Base-by-base conservation (phyloP, 225 moss, liverwort and hornwort genomes). In the Straminergon stramineum region DNA sequence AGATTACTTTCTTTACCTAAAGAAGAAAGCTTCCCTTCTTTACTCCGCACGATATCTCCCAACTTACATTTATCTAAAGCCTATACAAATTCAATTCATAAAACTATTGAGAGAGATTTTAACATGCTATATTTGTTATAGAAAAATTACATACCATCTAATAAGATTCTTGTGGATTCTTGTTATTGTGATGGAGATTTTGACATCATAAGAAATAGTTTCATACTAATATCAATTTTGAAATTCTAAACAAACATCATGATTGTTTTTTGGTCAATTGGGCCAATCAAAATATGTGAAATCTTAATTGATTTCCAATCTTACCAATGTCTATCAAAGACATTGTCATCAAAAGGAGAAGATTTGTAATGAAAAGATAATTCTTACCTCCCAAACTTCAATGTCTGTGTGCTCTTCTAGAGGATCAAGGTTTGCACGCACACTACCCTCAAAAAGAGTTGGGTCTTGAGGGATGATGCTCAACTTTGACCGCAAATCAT, bases 391-490 rank as follows among this genome's bases (percentile, higher is more conserved):
- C 95, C 95, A 95, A 69, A 95, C 88, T 82, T 89, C 90, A 84
- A 35, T 48, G 43, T 95, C 93, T 34, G 92, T 88, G 43, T 93
- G 93, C 48, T 93, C 93, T 74, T 88, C 89, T 31, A 94, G 89
- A 66, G 95, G 95, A 87, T 95, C 95, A 60, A 95, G 93, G 52
- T 95, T 95, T 81, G 93, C 87, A 58, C 94, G 94, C 32, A 95
- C 87, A 43, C 88, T 95, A 48, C 95, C 95, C 79, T 95, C 95
- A 83, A 95, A 95, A 76, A 95, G 84, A 51, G 92, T 93, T 64
- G 95, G 95, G 13, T 95, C 95, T 84, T 95, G 95, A 63, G 95
- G 95, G 45, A 95, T 95, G 87, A 95, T 95, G 87, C 95, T 93
- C 88, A 95, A 91, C 45, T 90, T 92, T 53, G 95, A 91, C 26